These are phyloP conservation scores for Gossypium arboreum DNA, from an alignment of 345 rosid species.

Conservation along the genomic window DNA sequence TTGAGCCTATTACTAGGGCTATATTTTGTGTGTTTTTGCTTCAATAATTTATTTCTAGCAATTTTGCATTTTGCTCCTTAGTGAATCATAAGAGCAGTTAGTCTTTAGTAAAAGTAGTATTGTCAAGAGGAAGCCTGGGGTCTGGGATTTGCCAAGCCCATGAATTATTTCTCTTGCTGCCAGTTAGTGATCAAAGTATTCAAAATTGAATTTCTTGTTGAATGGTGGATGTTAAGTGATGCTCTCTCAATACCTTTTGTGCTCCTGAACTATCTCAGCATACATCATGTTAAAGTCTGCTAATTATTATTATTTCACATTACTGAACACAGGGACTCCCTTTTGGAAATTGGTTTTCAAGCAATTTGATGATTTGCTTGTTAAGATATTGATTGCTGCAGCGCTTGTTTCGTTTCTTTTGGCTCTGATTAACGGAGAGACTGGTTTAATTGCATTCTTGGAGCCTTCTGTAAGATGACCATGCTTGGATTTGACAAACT, in stretches of 20 bases:
- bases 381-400: conserved; percentile 93
- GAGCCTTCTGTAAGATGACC: conserved; percentile 88
- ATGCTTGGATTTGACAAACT: conserved; percentile 13
- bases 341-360: conserved; percentile 97
- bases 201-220: neutral
- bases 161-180: neutral
- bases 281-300: conserved; percentile 6
- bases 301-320: conserved; percentile 19
- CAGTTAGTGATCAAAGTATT: neutral
- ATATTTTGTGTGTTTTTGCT: neutral
- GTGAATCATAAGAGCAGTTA: neutral
- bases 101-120: neutral
- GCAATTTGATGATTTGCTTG: conserved; percentile 98
- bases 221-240: neutral
- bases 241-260: neutral
- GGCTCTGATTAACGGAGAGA: conserved; percentile 95
- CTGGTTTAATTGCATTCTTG: conserved; percentile 90
- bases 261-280: neutral
- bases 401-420: conserved; percentile 78
- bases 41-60: conserved; percentile 1
- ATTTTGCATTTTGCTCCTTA: neutral
- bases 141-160: neutral
- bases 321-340: conserved; percentile 66
- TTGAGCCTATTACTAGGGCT: neutral
- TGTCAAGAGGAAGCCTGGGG: neutral